Evolutionary conservation across 805 yeast species (phyloP), one percentile per base, ranked within the genome.

Genomic region (Ascoidea asiatica): DNA sequence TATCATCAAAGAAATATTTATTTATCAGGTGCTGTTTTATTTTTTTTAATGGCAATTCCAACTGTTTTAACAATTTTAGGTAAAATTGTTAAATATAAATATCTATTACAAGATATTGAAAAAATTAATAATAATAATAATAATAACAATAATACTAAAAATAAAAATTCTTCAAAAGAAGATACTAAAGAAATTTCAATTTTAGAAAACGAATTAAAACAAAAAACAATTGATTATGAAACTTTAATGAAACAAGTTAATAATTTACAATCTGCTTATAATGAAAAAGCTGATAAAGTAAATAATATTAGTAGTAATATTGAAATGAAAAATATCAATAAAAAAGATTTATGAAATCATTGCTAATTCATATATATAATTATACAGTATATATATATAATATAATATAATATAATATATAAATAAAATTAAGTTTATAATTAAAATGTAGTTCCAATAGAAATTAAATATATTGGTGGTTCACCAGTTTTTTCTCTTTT

Each of bases 401-500:
- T n/a, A n/a, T n/a, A n/a, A n/a, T n/a, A n/a, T n/a, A n/a, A n/a
- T n/a, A n/a, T n/a, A n/a, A n/a, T n/a, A n/a, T n/a, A n/a, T n/a
- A n/a, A n/a, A n/a, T n/a, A n/a, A n/a, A n/a, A n/a, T n/a, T n/a
- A n/a, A n/a, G n/a, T 33, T 21, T 17, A n/a, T n/a, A n/a, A n/a
- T 56, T 57, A 78, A 53, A 78, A 78, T 2, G 78, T 77, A 1
- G 85, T 78, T 5, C 85, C 85, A 53, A 78, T 84, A 48, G 81
- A 75, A 46, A 63, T 55, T 19, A 78, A 59, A 48, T 75, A 77
- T 44, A 78, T 78, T 18, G 85, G 85, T 5, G 84, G 83, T 2
- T 81, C 82, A 4, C 66, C 70, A 0, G 71, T 66, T 15, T 53
- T 52, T 5, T 73, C 69, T 51, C 85, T 66, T 47, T 64, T 51